phyloP scores from a whole-genome alignment of 2,329 filamentous ascomycete species.

The Pyrenophora teres region DNA sequence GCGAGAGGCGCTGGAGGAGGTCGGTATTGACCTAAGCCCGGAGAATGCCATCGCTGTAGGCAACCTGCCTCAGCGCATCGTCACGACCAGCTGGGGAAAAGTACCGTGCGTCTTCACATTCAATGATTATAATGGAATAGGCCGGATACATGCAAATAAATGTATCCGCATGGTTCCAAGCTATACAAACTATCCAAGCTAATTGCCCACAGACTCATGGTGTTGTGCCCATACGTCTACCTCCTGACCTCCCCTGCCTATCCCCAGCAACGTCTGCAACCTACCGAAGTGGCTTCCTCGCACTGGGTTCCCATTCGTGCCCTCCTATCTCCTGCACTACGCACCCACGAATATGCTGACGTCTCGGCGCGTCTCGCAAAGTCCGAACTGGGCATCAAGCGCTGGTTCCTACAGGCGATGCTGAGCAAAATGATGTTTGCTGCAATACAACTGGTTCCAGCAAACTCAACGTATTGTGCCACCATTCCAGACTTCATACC shows the following conservation, averaged over 20 bases:
- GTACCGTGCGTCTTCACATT: conserved; percentile 56
- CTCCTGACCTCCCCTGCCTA: conserved; percentile 62
- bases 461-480: conserved; percentile 63
- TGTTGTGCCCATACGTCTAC: conserved; percentile 71
- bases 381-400: conserved; percentile 59
- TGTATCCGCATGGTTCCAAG: neutral
- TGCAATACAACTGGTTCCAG: conserved; percentile 65
- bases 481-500: conserved; percentile 57
- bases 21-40: conserved; percentile 63
- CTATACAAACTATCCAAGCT: neutral
- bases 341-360: conserved; percentile 67
- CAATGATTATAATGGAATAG: neutral
- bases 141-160: neutral
- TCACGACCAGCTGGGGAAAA: conserved; percentile 70
- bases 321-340: conserved; percentile 63
- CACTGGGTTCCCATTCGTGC: conserved; percentile 71
- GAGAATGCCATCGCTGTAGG: conserved; percentile 57
- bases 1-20: conserved; percentile 69
- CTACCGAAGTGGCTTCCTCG: conserved; percentile 68
- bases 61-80: conserved; percentile 68
- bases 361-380: conserved; percentile 65
- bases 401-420: conserved; percentile 60
- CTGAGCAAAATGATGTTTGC: conserved; percentile 71
- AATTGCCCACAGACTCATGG: conserved; percentile 61
- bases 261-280: conserved; percentile 66